phyloP scores from a whole-genome alignment of 768 basidiomycete genomes.

The Leucocoprinus leucothites region DNA sequence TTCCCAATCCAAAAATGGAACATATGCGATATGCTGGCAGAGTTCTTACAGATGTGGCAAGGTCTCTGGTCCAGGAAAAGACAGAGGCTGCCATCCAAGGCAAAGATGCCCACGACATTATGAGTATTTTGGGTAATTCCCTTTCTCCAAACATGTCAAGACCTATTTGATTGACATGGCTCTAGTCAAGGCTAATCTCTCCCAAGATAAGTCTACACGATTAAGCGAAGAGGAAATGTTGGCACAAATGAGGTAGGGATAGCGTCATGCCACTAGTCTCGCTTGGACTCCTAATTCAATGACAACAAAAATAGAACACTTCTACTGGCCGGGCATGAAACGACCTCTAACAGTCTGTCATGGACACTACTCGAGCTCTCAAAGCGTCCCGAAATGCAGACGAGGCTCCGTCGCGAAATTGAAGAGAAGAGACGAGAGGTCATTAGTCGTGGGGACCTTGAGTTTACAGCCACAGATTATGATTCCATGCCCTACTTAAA shows the following conservation, averaged over 20 bases:
- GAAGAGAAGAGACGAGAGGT: slow-evolving; percentile 31
- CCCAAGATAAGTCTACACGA: slow-evolving; percentile 36
- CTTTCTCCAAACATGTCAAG: neutral
- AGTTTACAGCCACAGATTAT: slow-evolving; percentile 44
- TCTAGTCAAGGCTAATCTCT: slow-evolving; percentile 50
- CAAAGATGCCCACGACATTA: slow-evolving; percentile 34
- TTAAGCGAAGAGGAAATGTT: slow-evolving; percentile 46
- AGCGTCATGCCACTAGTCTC: slow-evolving; percentile 28
- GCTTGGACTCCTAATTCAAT: slow-evolving; percentile 22
- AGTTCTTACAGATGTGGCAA: slow-evolving; percentile 30
- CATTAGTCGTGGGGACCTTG: slow-evolving; percentile 33
- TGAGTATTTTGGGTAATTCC: slow-evolving; percentile 40
- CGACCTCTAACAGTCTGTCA: slow-evolving; percentile 52
- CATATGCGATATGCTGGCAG: slow-evolving; percentile 29
- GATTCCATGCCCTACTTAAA: slow-evolving; percentile 47
- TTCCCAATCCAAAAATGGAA: slow-evolving; percentile 27
- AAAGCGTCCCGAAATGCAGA: slow-evolving; percentile 53
- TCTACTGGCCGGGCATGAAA: slow-evolving; percentile 54
- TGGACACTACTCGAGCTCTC: slow-evolving; percentile 68
- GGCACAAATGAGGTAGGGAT: slow-evolving; percentile 47
- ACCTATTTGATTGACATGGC: neutral
- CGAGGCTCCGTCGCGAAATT: slow-evolving; percentile 59
- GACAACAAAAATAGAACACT: slow-evolving; percentile 32
- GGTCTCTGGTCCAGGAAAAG: slow-evolving; percentile 34
- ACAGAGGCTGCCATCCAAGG: slow-evolving; percentile 28